phyloP scores from a whole-genome alignment of 192 early-diverging fungal genomes.

The Nowakowskiella sp. region DNA sequence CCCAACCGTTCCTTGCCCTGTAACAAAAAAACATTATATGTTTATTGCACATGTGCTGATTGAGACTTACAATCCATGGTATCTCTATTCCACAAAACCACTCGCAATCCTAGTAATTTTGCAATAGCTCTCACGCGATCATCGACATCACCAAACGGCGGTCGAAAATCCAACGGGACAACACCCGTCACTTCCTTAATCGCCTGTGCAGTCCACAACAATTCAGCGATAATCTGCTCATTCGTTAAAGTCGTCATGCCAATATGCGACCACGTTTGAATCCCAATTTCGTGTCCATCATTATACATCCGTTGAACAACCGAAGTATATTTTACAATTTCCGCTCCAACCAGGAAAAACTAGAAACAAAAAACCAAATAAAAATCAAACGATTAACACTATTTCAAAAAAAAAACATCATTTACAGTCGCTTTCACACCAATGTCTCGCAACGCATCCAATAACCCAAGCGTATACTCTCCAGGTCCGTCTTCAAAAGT shows the following conservation, averaged over 20 bases:
- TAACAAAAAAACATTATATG: too few relatives aligned
- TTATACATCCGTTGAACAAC: too few relatives aligned
- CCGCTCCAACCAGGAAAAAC: too few relatives aligned
- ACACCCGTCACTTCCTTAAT: slow-evolving; percentile 43
- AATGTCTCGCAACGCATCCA: too few relatives aligned
- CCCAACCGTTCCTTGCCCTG: too few relatives aligned
- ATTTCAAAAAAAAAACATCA: too few relatives aligned
- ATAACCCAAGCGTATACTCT: slow-evolving; percentile 36
- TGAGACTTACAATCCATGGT: slow-evolving; percentile 30
- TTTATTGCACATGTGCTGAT: too few relatives aligned
- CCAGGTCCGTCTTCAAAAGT: slow-evolving; percentile 41
- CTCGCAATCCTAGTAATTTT: slow-evolving; percentile 42
- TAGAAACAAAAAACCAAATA: too few relatives aligned
- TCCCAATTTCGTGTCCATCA: too few relatives aligned
- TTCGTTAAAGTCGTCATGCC: slow-evolving; percentile 46
- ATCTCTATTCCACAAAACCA: slow-evolving; percentile 35
- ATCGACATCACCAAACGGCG: slow-evolving; percentile 61
- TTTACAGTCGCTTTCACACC: too few relatives aligned
- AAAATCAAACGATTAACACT: too few relatives aligned
- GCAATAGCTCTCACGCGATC: slow-evolving; percentile 50
- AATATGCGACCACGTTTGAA: slow-evolving; percentile 58
- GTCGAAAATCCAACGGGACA: slow-evolving; percentile 51
- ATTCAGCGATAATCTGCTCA: slow-evolving; percentile 55
- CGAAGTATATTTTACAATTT: too few relatives aligned
- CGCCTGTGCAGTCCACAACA: slow-evolving; percentile 44